Conservation (phyloP, 2,329 filamentous ascomycete species). For the Cryphonectria radicalis region DNA sequence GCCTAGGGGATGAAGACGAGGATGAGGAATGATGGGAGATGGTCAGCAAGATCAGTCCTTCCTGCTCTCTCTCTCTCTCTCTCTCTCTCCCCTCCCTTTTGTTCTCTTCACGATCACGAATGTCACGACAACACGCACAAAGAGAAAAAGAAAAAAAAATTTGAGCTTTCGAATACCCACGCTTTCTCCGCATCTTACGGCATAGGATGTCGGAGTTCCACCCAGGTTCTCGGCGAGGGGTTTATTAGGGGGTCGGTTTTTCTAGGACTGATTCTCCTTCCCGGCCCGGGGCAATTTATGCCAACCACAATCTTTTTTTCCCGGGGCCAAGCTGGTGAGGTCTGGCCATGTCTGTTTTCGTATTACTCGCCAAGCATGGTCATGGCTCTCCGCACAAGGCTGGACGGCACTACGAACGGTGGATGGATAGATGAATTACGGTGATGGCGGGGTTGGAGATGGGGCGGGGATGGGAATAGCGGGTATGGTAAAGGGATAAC, state of each 20-base stretch:
- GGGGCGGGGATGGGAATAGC: conserved; percentile 3
- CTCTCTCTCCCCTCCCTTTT: conserved; percentile 1
- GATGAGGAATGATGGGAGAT: conserved; percentile 33
- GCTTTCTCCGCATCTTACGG: conserved; percentile 13
- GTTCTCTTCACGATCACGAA: conserved; percentile 30
- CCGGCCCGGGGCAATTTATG: neutral
- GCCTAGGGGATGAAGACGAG: conserved; percentile 44
- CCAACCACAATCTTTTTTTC: neutral
- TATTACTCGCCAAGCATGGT: neutral
- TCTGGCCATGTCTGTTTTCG: neutral
- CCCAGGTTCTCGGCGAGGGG: neutral
- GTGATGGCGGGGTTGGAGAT: neutral
- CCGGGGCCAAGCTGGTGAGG: neutral
- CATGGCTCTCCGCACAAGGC: neutral
- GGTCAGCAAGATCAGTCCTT: conserved; percentile 8
- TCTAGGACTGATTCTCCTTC: neutral
- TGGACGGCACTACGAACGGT: neutral
- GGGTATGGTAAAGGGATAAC: neutral
- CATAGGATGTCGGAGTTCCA: conserved; percentile 18
- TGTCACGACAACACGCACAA: conserved; percentile 26
- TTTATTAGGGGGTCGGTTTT: neutral
- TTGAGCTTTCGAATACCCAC: conserved; percentile 27
- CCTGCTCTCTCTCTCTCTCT: neutral
- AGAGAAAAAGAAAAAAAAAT: neutral
- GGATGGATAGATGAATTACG: neutral